Evolutionary conservation across 2,329 filamentous ascomycete species (phyloP).

Genomic region (Botrytis tulipae): DNA sequence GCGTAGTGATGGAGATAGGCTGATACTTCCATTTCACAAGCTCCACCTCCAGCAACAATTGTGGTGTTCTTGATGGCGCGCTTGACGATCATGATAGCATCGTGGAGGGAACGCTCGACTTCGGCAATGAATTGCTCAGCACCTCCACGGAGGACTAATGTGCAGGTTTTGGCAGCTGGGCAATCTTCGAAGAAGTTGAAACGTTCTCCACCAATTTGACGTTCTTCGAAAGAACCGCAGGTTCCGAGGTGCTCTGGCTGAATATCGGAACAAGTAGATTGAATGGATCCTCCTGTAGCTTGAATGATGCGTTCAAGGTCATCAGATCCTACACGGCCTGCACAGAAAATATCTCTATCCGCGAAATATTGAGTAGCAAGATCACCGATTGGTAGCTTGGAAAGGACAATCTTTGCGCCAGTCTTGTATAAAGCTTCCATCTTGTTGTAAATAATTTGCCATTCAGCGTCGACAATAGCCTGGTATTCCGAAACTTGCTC

Average conservation of each 20-base stretch:
- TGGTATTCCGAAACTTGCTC: slow-evolving; percentile 99
- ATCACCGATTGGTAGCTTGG: slow-evolving; percentile 96
- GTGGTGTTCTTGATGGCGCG: slow-evolving; percentile 91
- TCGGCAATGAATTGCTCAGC: slow-evolving; percentile 99
- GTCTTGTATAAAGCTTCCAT: slow-evolving; percentile 92
- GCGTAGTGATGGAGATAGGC: slow-evolving; percentile 90
- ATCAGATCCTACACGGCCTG: slow-evolving; percentile 84
- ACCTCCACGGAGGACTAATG: slow-evolving; percentile 87
- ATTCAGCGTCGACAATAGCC: slow-evolving; percentile 97
- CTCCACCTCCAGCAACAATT: slow-evolving; percentile 93
- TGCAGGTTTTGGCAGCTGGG: slow-evolving; percentile 94
- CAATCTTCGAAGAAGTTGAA: slow-evolving; percentile 99
- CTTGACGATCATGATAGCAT: slow-evolving; percentile 99
- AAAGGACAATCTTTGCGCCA: slow-evolving; percentile 94
- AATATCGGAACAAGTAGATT: slow-evolving; percentile 97
- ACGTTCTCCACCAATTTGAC: slow-evolving; percentile 93
- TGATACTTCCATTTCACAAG: slow-evolving; percentile 94
- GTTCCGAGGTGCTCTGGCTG: slow-evolving; percentile 83
- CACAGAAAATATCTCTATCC: slow-evolving; percentile 97
- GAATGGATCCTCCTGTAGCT: slow-evolving; percentile 86
- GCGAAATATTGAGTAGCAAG: slow-evolving; percentile 97
- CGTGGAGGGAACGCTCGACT: slow-evolving; percentile 94
- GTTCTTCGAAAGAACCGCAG: slow-evolving; percentile 89
- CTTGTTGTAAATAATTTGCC: slow-evolving; percentile 99
- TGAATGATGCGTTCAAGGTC: slow-evolving; percentile 96